phyloP scores from a whole-genome alignment of 176 grass and related monocot species.

The Bonia amplexicaulis region DNA sequence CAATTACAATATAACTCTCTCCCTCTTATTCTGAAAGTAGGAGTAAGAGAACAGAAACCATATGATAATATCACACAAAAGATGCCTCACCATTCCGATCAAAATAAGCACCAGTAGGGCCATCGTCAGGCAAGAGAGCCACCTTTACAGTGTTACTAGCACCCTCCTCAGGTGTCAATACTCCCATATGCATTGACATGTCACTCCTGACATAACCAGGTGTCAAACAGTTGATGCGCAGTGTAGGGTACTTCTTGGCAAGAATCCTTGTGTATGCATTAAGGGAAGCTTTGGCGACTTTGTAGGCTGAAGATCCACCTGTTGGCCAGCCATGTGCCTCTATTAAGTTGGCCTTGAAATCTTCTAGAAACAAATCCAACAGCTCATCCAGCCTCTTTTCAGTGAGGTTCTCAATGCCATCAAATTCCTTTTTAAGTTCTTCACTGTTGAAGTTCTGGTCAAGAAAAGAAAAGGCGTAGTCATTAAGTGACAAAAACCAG shows the following conservation, averaged over 20 bases:
- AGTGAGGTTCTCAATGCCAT: conserved; percentile 41
- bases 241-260: conserved; percentile 42
- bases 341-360: conserved; percentile 58
- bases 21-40: background rate
- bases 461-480: background rate
- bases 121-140: conserved; percentile 54
- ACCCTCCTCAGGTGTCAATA: conserved; percentile 48
- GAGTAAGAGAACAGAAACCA: too few species aligned
- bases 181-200: conserved; percentile 47
- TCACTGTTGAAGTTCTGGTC: conserved; percentile 48
- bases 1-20: background rate
- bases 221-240: conserved; percentile 48
- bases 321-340: conserved; percentile 52
- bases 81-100: conserved; percentile 37
- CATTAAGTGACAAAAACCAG: background rate
- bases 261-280: conserved; percentile 66
- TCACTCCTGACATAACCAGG: conserved; percentile 73
- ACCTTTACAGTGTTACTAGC: conserved; percentile 56
- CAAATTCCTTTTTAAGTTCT: conserved; percentile 36
- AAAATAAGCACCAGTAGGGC: conserved; percentile 60
- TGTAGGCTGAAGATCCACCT: conserved; percentile 45
- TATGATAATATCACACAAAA: conserved; percentile 33
- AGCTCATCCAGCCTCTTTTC: conserved; percentile 49
- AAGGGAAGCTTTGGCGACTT: conserved; percentile 46
- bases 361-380: conserved; percentile 40